These are phyloP conservation scores for Penicillium sp. DNA, from an alignment of 2,329 filamentous ascomycete species.

Conservation along the genomic window DNA sequence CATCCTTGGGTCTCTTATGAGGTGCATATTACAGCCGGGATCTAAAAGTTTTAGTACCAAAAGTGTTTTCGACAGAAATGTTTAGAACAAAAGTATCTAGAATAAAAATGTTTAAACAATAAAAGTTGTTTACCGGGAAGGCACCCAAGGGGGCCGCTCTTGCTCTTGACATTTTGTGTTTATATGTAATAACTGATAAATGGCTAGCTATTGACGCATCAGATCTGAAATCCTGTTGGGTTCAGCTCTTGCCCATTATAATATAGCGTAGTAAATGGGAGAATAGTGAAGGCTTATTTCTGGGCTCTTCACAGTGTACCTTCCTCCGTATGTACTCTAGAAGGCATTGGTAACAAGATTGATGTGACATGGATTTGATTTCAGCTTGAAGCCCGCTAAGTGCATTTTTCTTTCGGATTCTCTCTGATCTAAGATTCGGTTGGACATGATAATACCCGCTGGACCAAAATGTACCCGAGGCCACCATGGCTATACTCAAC, in stretches of 20 bases:
- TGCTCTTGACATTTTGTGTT: no score
- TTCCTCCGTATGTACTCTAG: no score
- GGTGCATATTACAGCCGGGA: background rate
- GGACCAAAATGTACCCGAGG: background rate
- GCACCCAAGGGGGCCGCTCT: no score
- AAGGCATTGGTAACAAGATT: no score
- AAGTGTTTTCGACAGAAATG: background rate
- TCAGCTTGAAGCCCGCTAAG: background rate
- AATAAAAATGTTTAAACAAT: background rate
- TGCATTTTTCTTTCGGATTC: background rate
- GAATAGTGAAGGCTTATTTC: no score
- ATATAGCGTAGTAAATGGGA: no score
- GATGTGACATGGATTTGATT: background rate
- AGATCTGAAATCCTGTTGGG: no score
- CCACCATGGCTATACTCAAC: background rate
- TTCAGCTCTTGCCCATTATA: no score
- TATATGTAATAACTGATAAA: no score
- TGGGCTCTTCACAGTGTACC: no score
- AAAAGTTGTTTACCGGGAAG: no score
- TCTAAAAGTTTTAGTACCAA: background rate
- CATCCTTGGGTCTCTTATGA: slow-evolving; percentile 2
- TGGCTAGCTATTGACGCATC: background rate
- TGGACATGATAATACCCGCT: background rate
- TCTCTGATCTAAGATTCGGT: background rate
- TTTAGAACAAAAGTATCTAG: background rate